Evolutionary conservation across 176 grass and related monocot genomes (phyloP), one percentile per base, ranked within the genome.

Genomic region (Eleusine indica): DNA sequence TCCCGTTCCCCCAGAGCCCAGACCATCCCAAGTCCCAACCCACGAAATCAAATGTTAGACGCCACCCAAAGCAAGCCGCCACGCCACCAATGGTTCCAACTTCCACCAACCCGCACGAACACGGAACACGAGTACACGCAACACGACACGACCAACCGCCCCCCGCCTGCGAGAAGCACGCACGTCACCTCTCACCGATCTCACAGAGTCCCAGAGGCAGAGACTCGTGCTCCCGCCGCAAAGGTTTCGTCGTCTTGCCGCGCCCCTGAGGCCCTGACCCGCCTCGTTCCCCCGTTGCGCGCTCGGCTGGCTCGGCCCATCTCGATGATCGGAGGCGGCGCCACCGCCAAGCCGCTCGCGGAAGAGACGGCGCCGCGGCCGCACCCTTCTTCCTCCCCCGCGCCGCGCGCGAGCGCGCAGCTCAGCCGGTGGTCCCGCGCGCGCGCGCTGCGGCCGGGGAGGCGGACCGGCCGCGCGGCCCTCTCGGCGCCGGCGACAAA

Each of bases 401-500:
- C 56, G 21, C 51, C 52, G 43, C 74, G 74, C 2, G 69, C 39
- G 8, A 92, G 87, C 70, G 11, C 89, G 8, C 91, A 94, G 77
- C 85, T 99, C 61, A 87, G 21, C 57, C 87, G 86, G 4, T 99
- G 96, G 96, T 96, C 93, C 21, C 82, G 91, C 6, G 88, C 71
- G 22, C 91, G 96, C 13, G 82, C 93, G 13, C 75, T 96, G 46
- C 91, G 93, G 69, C 91, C 89, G 9, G 91, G 93, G 68, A 74
- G 83, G 46, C 86, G 91, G 70, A 77, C 85, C 2, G 70, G 62
- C n/a, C 74, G 35, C 12, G 62, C 38, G 30, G 16, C 72, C 1
- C 18, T 73, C 39, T 32, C 85, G 47, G 32, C 48, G 13, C 6
- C 61, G 12, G 13, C 54, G 22, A 53, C 79, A 49, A 70, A 16